A percentile compares a stretch with the other conserved stretches of the same genome.
Conservation (phyloP, 2,329 filamentous ascomycete genomes). For the Trematosphaeria pertusa region DNA sequence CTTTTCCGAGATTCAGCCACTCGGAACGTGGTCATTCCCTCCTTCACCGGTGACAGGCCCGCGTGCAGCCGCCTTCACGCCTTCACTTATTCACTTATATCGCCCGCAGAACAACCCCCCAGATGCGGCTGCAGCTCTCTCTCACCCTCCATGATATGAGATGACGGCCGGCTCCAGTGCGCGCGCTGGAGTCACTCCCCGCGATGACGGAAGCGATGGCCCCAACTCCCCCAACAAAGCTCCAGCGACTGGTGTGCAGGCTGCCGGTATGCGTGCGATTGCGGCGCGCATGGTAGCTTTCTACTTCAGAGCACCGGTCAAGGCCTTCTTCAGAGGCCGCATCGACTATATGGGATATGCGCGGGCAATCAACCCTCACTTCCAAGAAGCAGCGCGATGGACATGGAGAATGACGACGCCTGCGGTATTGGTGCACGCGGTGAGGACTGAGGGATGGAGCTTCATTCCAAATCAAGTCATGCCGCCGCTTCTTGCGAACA, state of each 20-base stretch:
- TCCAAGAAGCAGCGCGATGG: slow-evolving; percentile 58
- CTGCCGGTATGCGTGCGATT: slow-evolving; percentile 81
- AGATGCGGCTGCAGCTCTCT: slow-evolving; percentile 25
- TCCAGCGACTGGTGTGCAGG: slow-evolving; percentile 76
- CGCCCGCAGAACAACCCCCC: slow-evolving; percentile 4
- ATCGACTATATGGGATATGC: slow-evolving; percentile 81
- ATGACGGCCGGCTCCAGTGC: slow-evolving; percentile 47
- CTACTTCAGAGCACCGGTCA: slow-evolving; percentile 89
- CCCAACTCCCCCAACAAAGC: slow-evolving; percentile 56
- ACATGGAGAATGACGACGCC: slow-evolving; percentile 72
- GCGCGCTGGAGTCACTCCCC: slow-evolving; percentile 40
- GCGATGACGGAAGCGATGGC: slow-evolving; percentile 24
- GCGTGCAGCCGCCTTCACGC: slow-evolving; percentile 11
- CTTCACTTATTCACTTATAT: background rate
- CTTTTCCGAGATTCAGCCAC: slow-evolving; percentile 4
- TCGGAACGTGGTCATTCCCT: slow-evolving; percentile 7
- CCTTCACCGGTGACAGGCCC: slow-evolving; percentile 13
- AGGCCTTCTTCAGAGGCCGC: slow-evolving; percentile 88
- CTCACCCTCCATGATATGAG: slow-evolving; percentile 36
- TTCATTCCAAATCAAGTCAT: slow-evolving; percentile 80
- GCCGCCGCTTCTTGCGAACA: slow-evolving; percentile 76
- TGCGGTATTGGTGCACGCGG: slow-evolving; percentile 71
- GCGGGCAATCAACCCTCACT: slow-evolving; percentile 66
- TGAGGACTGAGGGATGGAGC: slow-evolving; percentile 73
- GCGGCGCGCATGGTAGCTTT: slow-evolving; percentile 86